These are phyloP conservation scores for Aleurites moluccanus DNA, from an alignment of 441 rosid genomes.

Conservation along the genomic window DNA sequence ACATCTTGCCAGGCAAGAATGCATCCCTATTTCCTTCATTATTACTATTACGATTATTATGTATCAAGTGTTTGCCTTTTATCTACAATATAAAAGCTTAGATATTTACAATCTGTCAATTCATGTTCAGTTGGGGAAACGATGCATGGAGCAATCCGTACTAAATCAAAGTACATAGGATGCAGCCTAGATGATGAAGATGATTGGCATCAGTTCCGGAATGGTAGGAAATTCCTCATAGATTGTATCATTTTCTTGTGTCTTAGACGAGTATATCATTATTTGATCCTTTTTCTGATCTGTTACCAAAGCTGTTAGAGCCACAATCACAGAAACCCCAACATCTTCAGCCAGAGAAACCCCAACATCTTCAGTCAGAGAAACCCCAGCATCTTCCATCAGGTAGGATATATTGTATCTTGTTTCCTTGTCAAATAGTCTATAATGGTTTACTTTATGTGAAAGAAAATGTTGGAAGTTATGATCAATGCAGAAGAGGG, in stretches of 20 bases:
- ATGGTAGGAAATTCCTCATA: constrained; percentile 43
- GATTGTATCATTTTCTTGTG: constrained; percentile 3
- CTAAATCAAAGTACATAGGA: constrained; percentile 62
- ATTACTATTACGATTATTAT: not conserved
- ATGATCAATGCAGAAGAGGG: constrained; percentile 52
- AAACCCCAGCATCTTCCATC: no score
- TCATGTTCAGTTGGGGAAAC: constrained; percentile 71
- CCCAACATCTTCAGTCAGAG: no score
- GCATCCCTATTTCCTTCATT: constrained; percentile 6
- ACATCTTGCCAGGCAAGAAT: constrained; percentile 75
- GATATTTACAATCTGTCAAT: constrained; percentile 1
- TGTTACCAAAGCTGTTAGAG: constrained; percentile 61
- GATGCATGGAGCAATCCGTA: constrained; percentile 49
- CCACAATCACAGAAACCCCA: constrained; percentile 72
- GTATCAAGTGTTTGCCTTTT: not conserved
- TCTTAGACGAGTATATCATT: constrained; percentile 11
- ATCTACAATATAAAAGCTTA: constrained; percentile 9
- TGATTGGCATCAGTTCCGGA: constrained; percentile 78
- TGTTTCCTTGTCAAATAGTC: not conserved
- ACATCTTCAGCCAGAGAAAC: constrained; percentile 26
- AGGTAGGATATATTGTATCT: constrained; percentile 38
- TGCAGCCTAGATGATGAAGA: constrained; percentile 83
- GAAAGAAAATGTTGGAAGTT: not conserved
- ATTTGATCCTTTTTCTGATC: constrained; percentile 20
- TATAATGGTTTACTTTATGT: not conserved